Evolutionary conservation across 768 basidiomycete genomes (phyloP).

Genomic region (Lactarius hengduanensis): DNA sequence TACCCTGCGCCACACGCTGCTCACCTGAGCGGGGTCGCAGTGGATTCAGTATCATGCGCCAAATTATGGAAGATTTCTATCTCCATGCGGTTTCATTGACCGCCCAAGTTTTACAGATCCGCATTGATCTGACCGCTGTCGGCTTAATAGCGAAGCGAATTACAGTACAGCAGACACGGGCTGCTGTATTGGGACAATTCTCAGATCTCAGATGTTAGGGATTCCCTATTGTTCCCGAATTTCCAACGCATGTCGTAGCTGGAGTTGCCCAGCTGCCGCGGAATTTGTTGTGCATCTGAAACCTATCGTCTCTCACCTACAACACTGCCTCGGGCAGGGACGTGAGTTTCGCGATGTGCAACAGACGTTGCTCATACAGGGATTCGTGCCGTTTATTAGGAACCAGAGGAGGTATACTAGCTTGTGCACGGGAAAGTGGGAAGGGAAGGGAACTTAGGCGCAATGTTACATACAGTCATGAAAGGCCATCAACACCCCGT

Average conservation of each 20-base stretch:
- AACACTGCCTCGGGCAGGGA: not conserved
- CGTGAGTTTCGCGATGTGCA: not conserved
- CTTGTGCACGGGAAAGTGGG: not conserved
- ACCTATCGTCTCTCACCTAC: not conserved
- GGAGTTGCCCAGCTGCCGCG: not conserved
- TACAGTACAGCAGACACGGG: not conserved
- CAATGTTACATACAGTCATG: not conserved
- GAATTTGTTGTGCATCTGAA: not conserved
- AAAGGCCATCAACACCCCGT: not conserved
- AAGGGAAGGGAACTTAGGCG: not conserved
- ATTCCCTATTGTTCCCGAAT: not conserved
- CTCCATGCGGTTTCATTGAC: not conserved
- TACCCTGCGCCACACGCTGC: not conserved
- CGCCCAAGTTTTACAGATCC: not conserved
- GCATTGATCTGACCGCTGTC: not conserved
- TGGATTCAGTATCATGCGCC: not conserved
- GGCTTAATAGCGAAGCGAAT: not conserved
- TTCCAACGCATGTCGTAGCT: not conserved
- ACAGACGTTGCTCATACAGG: not conserved
- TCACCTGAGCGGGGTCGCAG: not conserved
- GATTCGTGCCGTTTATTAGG: conserved; percentile 3
- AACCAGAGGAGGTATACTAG: not conserved
- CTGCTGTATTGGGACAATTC: not conserved
- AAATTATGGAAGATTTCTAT: not conserved
- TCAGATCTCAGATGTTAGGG: no score